These are phyloP conservation scores for Cokeromyces recurvatus DNA, from an alignment of 371 early-diverging fungal genomes.

Conservation along the genomic window DNA sequence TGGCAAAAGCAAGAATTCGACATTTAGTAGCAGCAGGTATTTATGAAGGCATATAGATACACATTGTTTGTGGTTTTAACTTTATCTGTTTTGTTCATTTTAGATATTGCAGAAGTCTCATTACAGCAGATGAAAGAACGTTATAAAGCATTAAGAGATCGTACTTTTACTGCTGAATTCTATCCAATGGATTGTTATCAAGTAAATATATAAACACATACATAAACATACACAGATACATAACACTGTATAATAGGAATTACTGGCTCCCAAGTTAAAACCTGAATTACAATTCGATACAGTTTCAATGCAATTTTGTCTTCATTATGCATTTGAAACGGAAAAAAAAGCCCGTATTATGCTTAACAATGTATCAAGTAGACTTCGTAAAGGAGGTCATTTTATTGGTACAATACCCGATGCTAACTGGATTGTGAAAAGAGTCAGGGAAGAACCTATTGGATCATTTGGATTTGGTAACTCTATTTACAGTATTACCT, in stretches of 20 bases:
- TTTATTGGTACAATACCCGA: constrained; percentile 97
- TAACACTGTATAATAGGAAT: constrained; percentile 36
- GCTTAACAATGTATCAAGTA: constrained; percentile 77
- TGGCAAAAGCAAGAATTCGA: constrained; percentile 68
- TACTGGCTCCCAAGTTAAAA: constrained; percentile 52
- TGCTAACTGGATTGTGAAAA: constrained; percentile 80
- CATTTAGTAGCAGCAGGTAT: constrained; percentile 74
- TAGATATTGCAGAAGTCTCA: constrained; percentile 94
- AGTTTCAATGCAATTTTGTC: constrained; percentile 94
- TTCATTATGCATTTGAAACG: constrained; percentile 96
- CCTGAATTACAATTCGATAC: constrained; percentile 69
- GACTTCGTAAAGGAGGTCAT: constrained; percentile 78
- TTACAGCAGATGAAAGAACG: constrained; percentile 85
- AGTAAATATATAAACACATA: constrained; percentile 47
- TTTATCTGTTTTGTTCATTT: too few relatives aligned
- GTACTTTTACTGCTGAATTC: constrained; percentile 69
- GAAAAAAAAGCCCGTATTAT: constrained; percentile 78
- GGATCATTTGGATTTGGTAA: constrained; percentile 71
- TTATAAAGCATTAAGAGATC: constrained; percentile 53
- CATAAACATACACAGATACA: too few relatives aligned
- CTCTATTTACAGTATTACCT: constrained; percentile 76
- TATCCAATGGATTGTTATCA: constrained; percentile 79
- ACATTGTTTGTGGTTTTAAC: too few relatives aligned
- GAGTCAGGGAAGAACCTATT: constrained; percentile 25
- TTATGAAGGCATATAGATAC: too few relatives aligned